These are phyloP conservation scores for Alternaria sp. DNA, from an alignment of 2,329 filamentous ascomycete species.

Conservation along the genomic window DNA sequence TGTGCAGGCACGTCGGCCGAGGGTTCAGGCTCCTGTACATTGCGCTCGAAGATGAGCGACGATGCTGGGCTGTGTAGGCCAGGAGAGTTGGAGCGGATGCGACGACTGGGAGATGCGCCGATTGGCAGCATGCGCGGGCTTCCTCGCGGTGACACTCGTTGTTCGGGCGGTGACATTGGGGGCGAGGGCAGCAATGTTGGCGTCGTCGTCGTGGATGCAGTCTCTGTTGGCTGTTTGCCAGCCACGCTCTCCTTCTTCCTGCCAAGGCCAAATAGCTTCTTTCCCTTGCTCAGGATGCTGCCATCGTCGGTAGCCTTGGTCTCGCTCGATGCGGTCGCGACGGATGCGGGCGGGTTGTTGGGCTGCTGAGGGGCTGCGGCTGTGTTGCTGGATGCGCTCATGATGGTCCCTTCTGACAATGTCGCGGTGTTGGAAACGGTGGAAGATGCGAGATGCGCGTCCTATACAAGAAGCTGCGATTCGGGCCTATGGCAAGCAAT, in stretches of 20 bases:
- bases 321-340: conserved; percentile 28
- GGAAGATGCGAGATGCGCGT: neutral
- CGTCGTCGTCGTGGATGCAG: conserved; percentile 22
- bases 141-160: conserved; percentile 45
- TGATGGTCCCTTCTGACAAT: conserved; percentile 1
- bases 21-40: conserved; percentile 82
- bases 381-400: conserved; percentile 19
- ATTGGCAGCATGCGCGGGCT: conserved; percentile 48
- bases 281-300: conserved; percentile 44
- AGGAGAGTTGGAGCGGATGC: conserved; percentile 73
- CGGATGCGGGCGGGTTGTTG: conserved; percentile 24
- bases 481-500: conserved; percentile 13
- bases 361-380: conserved; percentile 14
- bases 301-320: conserved; percentile 35
- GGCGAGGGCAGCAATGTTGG: conserved; percentile 43
- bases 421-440: neutral
- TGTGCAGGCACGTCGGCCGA: conserved; percentile 91
- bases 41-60: conserved; percentile 87
- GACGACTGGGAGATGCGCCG: conserved; percentile 68
- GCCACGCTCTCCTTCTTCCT: conserved; percentile 44
- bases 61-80: conserved; percentile 81
- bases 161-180: conserved; percentile 40
- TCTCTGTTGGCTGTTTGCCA: conserved; percentile 20
- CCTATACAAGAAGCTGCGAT: conserved; percentile 12
- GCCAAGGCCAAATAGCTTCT: conserved; percentile 49